Conservation (phyloP, 192 early-diverging fungal species). For the Backusella sp. region DNA sequence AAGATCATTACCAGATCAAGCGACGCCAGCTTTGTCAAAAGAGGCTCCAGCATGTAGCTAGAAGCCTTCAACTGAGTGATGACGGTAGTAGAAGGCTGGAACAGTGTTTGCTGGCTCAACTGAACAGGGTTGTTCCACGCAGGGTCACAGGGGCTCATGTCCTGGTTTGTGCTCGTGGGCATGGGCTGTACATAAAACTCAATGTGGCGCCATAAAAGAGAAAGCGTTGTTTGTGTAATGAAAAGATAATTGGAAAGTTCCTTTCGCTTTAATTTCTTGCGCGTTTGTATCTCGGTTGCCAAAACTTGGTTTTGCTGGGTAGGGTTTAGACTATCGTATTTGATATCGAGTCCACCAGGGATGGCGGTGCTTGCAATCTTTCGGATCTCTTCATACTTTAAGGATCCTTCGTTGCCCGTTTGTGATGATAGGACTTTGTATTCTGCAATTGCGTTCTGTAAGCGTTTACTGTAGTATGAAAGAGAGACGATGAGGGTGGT, state of each 20-base stretch:
- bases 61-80: neutral
- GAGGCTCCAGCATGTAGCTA: neutral
- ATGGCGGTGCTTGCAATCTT: constrained; percentile 14
- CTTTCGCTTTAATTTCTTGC: constrained; percentile 1
- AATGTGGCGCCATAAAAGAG: constrained; percentile 7
- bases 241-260: neutral
- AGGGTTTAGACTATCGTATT: constrained; percentile 11
- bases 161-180: neutral
- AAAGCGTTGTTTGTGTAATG: neutral
- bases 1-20: neutral
- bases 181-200: neutral
- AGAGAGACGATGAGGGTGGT: neutral
- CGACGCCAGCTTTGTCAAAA: neutral
- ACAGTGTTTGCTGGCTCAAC: neutral
- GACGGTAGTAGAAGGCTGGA: neutral
- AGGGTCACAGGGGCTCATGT: neutral
- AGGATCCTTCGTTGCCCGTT: constrained; percentile 1
- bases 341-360: constrained; percentile 2
- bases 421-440: constrained; percentile 1
- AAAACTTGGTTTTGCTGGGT: constrained; percentile 8
- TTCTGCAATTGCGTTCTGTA: neutral
- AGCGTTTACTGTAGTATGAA: neutral
- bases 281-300: neutral
- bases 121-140: neutral
- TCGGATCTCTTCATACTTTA: constrained; percentile 10